These are phyloP conservation scores for Keithomyces neogunnii DNA, from an alignment of 2,329 filamentous ascomycete genomes.

Conservation along the genomic window DNA sequence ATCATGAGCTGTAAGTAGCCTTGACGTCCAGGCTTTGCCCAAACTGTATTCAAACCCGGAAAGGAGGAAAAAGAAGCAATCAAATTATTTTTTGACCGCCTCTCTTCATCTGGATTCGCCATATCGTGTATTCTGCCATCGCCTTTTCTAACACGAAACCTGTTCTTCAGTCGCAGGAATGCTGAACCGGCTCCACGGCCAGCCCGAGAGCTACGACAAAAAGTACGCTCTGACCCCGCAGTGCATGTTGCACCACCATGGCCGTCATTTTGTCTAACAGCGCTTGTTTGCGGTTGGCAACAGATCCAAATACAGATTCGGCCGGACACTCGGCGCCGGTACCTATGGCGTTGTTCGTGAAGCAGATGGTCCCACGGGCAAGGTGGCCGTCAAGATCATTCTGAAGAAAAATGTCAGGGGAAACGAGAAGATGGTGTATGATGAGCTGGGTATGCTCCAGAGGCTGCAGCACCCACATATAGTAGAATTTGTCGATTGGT, in stretches of 20 bases:
- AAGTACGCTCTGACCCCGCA: slow-evolving; percentile 50
- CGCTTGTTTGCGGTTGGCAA: not conserved
- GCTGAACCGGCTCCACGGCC: slow-evolving; percentile 92
- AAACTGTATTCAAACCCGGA: not conserved
- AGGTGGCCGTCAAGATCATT: slow-evolving; percentile 98
- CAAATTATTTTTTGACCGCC: too few species aligned
- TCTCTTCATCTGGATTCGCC: too few species aligned
- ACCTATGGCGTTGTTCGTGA: slow-evolving; percentile 98
- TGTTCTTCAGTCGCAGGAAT: slow-evolving; percentile 63
- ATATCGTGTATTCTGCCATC: too few species aligned
- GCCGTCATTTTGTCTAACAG: not conserved
- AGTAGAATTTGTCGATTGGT: slow-evolving; percentile 97
- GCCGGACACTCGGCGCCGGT: slow-evolving; percentile 86
- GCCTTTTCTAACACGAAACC: slow-evolving; percentile 13
- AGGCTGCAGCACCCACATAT: slow-evolving; percentile 89
- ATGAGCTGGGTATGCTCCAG: slow-evolving; percentile 91
- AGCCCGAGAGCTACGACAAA: slow-evolving; percentile 97
- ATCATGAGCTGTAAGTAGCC: slow-evolving; percentile 24
- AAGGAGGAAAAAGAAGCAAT: not conserved
- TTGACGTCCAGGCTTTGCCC: not conserved
- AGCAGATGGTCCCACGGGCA: slow-evolving; percentile 72
- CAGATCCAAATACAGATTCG: slow-evolving; percentile 84
- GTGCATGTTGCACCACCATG: slow-evolving; percentile 13
- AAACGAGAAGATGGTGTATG: slow-evolving; percentile 97
- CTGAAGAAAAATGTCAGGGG: slow-evolving; percentile 98